Evolutionary conservation across 2,329 filamentous ascomycete species (phyloP).

Genomic region (Mycosphaerella sp.): DNA sequence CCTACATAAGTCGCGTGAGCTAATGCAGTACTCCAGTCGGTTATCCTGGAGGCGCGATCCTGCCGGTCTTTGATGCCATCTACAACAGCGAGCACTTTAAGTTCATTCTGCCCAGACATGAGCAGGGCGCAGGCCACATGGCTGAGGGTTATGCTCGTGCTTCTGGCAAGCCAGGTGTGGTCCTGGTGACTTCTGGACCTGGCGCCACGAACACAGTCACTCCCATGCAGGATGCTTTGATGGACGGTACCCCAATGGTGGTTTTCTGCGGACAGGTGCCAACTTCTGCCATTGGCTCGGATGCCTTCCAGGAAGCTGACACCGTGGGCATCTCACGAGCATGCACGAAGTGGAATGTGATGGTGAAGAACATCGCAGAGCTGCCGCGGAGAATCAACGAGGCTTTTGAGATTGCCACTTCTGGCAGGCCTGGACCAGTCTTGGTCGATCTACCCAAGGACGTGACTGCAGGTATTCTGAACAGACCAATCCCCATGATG

Average conservation of each 20-base stretch:
- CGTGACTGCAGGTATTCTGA: constrained; percentile 77
- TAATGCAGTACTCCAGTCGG: constrained; percentile 38
- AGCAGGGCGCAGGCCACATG: constrained; percentile 98
- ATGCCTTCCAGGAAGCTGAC: constrained; percentile 96
- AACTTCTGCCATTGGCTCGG: constrained; percentile 84
- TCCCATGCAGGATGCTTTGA: constrained; percentile 91
- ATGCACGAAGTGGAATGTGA: constrained; percentile 98
- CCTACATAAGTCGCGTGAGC: constrained; percentile 9
- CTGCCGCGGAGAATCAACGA: constrained; percentile 92
- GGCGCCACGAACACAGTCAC: constrained; percentile 96
- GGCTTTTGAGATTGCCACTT: constrained; percentile 96
- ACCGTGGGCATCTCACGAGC: constrained; percentile 87
- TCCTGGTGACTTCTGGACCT: constrained; percentile 92
- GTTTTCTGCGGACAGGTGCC: constrained; percentile 93
- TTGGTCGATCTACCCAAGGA: constrained; percentile 96
- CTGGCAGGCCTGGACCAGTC: constrained; percentile 86
- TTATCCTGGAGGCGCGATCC: constrained; percentile 92
- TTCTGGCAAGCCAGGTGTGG: constrained; percentile 88
- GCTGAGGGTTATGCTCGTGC: constrained; percentile 94
- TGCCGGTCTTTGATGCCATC: constrained; percentile 97
- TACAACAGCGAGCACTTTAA: constrained; percentile 97
- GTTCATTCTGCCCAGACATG: constrained; percentile 90
- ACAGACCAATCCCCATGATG: constrained; percentile 75
- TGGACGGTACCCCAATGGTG: constrained; percentile 91
- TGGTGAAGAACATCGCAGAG: constrained; percentile 94